Base-by-base conservation (phyloP, 257 asterid species). In the Solanum pennellii region DNA sequence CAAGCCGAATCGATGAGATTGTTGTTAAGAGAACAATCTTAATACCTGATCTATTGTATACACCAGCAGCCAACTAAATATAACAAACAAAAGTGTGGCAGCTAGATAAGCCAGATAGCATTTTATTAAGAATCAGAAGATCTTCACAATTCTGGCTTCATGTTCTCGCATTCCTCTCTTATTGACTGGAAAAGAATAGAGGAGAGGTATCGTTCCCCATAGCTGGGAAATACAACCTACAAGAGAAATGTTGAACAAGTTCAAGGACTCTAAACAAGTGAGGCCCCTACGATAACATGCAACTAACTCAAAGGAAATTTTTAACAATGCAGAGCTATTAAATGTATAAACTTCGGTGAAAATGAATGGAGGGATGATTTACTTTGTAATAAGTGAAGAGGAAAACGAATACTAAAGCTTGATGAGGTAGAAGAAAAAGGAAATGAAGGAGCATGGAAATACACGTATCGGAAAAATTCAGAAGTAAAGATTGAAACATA, bases 151-250 rank as follows among this genome's bases (percentile, higher is more conserved):
- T 94, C 98, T 9, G 97, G 95, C 80, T 93, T 96, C 99, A 95
- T 94, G 79, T 93, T 93, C 93, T 94, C 98, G 73, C 97, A 93
- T 86, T 97, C 99, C 87, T 97, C 98, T 83, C 98, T 80, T 83
- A 97, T 95, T 15, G 99, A 97, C 93, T 95, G 98, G 92, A 95
- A 97, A 87, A 97, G 99, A 77, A 92, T 90, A 1, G 99, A 92
- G 39, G 99, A 97, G 65, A 97, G 86, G 93, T 97, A 95, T 85
- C 99, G 92, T 87, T 97, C 99, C 7, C 99, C 99, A 65, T 93
- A 95, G 93, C 99, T 97, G 23, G 99, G 99, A 90, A 97, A 97
- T 88, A 97, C 95, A 84, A 95, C 99, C 99, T 95, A 49, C 92
- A 88, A 89, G 29, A 89, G 33, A 73, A 73, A 44, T 45, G 45